phyloP scores from a whole-genome alignment of 2,329 filamentous ascomycete genomes.

The Trichoderma endophyticum region DNA sequence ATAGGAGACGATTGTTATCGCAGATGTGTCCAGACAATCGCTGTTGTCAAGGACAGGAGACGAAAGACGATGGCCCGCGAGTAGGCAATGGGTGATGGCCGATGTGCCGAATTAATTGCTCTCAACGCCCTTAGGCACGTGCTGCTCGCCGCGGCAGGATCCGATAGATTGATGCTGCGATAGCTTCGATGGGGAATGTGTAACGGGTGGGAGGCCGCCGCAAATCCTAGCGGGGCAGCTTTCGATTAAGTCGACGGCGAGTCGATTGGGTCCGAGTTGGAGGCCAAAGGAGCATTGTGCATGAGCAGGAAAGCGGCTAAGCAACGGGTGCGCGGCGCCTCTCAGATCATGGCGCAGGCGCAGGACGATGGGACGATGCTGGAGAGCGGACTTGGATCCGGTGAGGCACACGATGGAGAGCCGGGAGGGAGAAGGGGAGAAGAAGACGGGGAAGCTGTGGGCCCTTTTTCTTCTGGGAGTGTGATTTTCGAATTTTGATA shows the following conservation, averaged over 20 bases:
- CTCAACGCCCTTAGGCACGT: slow-evolving; percentile 3
- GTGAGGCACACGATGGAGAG: not conserved
- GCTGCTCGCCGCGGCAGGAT: not conserved
- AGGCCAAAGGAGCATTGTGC: slow-evolving; percentile 21
- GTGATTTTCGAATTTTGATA: not conserved
- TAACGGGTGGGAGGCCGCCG: slow-evolving; percentile 19
- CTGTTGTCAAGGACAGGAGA: not conserved
- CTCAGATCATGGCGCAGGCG: slow-evolving; percentile 19
- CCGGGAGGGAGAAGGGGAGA: not conserved
- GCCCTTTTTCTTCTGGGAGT: not conserved
- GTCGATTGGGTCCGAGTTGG: slow-evolving; percentile 15
- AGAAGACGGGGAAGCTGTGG: not conserved
- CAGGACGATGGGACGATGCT: slow-evolving; percentile 4
- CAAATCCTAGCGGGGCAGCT: slow-evolving; percentile 18
- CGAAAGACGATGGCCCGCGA: not conserved
- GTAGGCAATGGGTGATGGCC: not conserved
- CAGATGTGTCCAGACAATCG: not conserved
- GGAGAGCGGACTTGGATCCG: not conserved
- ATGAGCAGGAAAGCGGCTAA: not conserved
- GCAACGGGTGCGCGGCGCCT: slow-evolving; percentile 7
- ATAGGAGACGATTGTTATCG: not conserved
- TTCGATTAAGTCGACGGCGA: slow-evolving; percentile 15
- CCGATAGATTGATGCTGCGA: not conserved
- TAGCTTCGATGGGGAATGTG: not conserved
- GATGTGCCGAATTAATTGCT: not conserved